These are phyloP conservation scores for Leccinum disarticulatum DNA, from an alignment of 768 basidiomycete genomes.

Conservation along the genomic window DNA sequence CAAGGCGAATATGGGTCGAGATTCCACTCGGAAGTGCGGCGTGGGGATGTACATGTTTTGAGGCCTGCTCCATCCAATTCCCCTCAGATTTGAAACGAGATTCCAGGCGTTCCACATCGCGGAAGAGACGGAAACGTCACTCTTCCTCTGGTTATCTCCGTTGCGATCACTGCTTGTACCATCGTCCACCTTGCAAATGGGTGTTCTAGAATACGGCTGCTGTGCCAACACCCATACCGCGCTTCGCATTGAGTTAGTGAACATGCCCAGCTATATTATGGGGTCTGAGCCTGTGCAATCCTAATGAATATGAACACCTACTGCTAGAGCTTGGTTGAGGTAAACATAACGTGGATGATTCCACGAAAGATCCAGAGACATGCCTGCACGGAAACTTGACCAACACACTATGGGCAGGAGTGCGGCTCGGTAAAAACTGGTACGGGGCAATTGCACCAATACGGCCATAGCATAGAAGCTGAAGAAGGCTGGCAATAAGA, in stretches of 20 bases:
- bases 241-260: slow-evolving; percentile 25
- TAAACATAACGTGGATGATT: slow-evolving; percentile 10
- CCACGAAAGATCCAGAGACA: slow-evolving; percentile 27
- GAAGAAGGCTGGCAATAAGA: slow-evolving; percentile 42
- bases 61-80: slow-evolving; percentile 29
- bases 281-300: not conserved
- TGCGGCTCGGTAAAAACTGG: slow-evolving; percentile 42
- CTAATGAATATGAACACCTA: slow-evolving; percentile 5
- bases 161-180: not conserved
- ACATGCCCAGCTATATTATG: slow-evolving; percentile 23
- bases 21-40: slow-evolving; percentile 18
- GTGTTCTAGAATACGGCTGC: slow-evolving; percentile 14
- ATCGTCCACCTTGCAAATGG: slow-evolving; percentile 5
- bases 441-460: slow-evolving; percentile 49
- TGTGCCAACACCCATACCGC: slow-evolving; percentile 21
- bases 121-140: slow-evolving; percentile 1
- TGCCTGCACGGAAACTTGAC: slow-evolving; percentile 40
- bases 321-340: slow-evolving; percentile 25
- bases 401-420: slow-evolving; percentile 51
- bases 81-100: slow-evolving; percentile 24
- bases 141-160: not conserved
- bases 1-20: slow-evolving; percentile 17
- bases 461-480: slow-evolving; percentile 53
- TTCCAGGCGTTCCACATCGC: slow-evolving; percentile 32
- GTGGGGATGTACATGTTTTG: slow-evolving; percentile 13